Conservation (phyloP, 2,329 filamentous ascomycete species). For the Stromatinia cepivora region DNA sequence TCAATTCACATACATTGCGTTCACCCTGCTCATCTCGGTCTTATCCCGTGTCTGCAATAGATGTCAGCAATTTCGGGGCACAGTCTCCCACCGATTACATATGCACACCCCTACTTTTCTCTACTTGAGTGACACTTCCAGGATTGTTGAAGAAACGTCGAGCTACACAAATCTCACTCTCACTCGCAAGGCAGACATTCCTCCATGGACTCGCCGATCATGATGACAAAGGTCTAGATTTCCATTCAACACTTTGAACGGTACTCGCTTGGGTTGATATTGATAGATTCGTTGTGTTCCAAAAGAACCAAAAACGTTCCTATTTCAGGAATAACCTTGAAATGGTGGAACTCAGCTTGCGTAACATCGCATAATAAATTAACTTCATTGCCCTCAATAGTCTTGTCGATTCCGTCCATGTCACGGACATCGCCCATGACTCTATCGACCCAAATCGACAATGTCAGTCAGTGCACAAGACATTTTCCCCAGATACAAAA, state of each 20-base stretch:
- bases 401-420: neutral
- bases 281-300: neutral
- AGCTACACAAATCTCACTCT: conserved; percentile 14
- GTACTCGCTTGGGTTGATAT: neutral
- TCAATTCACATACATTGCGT: neutral
- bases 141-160: neutral
- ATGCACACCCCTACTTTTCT: neutral
- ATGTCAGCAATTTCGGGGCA: conserved; percentile 16
- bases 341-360: neutral
- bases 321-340: neutral
- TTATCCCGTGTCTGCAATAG: conserved; percentile 14
- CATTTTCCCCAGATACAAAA: conserved; percentile 8
- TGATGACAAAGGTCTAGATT: neutral
- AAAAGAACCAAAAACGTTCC: neutral
- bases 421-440: neutral
- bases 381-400: neutral
- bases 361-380: neutral
- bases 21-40: neutral
- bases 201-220: conserved; percentile 1
- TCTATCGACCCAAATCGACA: conserved; percentile 8
- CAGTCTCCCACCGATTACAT: conserved; percentile 1
- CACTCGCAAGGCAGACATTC: conserved; percentile 10
- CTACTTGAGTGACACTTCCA: neutral
- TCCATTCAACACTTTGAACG: conserved; percentile 1
- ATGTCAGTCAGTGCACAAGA: neutral